Base-by-base conservation (phyloP, 768 basidiomycete species). In the Hericium erinaceus region DNA sequence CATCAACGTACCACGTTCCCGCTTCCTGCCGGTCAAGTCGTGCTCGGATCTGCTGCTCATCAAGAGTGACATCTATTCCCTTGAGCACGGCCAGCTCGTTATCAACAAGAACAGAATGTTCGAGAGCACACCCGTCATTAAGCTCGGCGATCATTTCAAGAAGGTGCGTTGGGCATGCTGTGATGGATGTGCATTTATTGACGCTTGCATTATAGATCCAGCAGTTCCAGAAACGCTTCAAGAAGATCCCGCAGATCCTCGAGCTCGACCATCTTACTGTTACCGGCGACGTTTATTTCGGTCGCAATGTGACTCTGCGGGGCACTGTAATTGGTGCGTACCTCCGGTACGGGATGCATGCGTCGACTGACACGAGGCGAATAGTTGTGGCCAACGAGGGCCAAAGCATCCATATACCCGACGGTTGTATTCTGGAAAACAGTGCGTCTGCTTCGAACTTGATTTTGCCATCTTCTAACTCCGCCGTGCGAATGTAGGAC, bases 201-300 rank as follows among this genome's bases (percentile, higher is more conserved):
- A 44, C 60, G 48, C 40, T 18, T 12, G 20, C 7, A 16, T 12
- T 26, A 22, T 49, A 73, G 74, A 81, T 82, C 57, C 74, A 74
- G 53, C 71, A 82, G 63, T 87, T 87, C 75, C 82, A 86, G 72
- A 84, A 85, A 66, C 79, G 85, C 13, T 87, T 87, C 82, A 83
- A 83, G 73, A 81, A 81, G 68, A 85, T 88, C 57, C 86, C 87
- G 39, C 80, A 80, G 68, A 83, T 87, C 62, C 72, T 83, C 60
- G 87, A 88, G 68, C 76, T 86, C 48, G 87, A 87, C 71, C 86
- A 88, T 69, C 73, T 88, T 65, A 88, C 87, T 22, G 82, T 87
- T 57, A 79, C 82, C 28, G 84, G 84, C 26, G 83, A 85, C 61
- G 82, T 86, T 51, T 75, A 76, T 70, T 84, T 85, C 68, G 84